These are phyloP conservation scores for Climacium dendroides DNA, from an alignment of 225 moss, liverwort and hornwort genomes.

Conservation along the genomic window DNA sequence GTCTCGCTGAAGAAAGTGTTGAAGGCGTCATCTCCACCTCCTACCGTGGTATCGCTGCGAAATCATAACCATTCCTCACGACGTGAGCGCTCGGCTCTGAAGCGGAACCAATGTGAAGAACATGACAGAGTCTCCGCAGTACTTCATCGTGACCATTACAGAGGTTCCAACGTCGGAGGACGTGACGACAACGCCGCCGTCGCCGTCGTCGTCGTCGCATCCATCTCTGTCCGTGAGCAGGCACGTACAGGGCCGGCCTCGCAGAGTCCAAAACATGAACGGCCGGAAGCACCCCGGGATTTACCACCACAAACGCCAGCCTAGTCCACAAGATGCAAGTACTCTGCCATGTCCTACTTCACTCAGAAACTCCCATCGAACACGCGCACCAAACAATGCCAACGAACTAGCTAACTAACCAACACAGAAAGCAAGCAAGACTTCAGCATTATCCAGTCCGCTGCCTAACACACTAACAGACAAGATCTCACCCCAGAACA, in stretches of 20 bases:
- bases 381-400: not conserved
- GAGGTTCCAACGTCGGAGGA: not conserved
- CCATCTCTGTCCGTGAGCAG: not conserved
- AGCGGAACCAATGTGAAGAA: not conserved
- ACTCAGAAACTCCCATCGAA: not conserved
- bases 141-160: not conserved
- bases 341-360: not conserved
- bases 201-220: not conserved
- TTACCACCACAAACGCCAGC: not conserved
- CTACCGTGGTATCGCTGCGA: conserved; percentile 25
- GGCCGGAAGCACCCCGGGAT: not conserved
- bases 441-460: not conserved
- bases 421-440: not conserved
- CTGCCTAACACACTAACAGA: not conserved
- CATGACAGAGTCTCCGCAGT: not conserved
- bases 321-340: not conserved
- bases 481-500: not conserved
- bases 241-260: not conserved
- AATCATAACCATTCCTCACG: not conserved
- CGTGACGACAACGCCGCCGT: not conserved
- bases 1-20: conserved; percentile 58
- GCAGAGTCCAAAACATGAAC: not conserved
- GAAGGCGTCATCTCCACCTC: conserved; percentile 50
- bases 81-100: not conserved
- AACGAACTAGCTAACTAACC: not conserved